Conservation (phyloP, 441 rosid genomes). For the Croton setiger region DNA sequence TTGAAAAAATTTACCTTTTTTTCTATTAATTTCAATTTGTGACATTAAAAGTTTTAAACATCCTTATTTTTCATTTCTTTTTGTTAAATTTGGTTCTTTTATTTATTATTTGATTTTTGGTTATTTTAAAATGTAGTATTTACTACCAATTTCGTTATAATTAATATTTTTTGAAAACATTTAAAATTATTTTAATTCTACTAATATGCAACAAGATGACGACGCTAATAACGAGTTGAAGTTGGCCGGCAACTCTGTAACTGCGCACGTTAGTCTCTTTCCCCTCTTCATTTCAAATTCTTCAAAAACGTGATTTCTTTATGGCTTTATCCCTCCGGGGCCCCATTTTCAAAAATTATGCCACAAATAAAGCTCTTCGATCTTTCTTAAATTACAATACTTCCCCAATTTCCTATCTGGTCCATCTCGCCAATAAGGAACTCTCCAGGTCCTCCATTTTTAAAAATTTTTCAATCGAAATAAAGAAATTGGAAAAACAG, state of each 20-base stretch:
- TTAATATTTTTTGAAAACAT: no score
- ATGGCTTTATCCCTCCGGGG: slow-evolving; percentile 26
- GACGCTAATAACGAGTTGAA: slow-evolving; percentile 14
- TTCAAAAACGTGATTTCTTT: slow-evolving; percentile 27
- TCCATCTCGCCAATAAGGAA: slow-evolving; percentile 14
- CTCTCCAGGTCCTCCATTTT: slow-evolving; percentile 28
- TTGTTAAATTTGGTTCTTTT: no score
- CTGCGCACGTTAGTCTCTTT: slow-evolving; percentile 30
- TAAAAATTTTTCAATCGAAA: slow-evolving; percentile 19
- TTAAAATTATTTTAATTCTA: no score
- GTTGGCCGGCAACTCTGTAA: slow-evolving; percentile 28
- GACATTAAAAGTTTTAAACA: no score
- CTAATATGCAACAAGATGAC: background rate
- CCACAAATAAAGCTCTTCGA: slow-evolving; percentile 7
- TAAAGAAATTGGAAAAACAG: slow-evolving; percentile 2
- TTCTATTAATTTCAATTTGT: no score
- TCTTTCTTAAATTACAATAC: slow-evolving; percentile 1
- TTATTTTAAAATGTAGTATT: no score
- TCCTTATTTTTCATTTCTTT: no score
- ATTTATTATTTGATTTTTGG: no score
- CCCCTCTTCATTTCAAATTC: slow-evolving; percentile 24
- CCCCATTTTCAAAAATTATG: slow-evolving; percentile 20
- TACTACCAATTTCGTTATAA: no score
- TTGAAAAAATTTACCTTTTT: no score
- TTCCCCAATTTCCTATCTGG: background rate